Evolutionary conservation across 2,329 filamentous ascomycete species (phyloP), one percentile per base, ranked within the genome.

Genomic region (Ophiostoma himal-ulmi): DNA sequence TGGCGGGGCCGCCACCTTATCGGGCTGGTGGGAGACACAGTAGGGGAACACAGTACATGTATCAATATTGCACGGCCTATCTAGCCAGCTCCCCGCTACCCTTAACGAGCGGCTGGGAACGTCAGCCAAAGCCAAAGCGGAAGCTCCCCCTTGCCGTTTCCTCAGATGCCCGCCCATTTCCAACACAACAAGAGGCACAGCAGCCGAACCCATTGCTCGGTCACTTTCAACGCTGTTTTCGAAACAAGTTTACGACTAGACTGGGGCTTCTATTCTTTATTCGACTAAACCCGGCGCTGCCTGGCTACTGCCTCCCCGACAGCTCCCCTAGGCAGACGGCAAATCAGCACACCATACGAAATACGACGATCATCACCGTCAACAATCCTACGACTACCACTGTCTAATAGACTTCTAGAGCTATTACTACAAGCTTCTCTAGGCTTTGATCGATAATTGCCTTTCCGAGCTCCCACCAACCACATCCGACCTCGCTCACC

Each of bases 311-410:
- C 8, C 26, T 14, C 57, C 57, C 14, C 52, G 52, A 57, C 52
- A 57, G 64, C 34, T 54, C 22, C 14, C 13, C 39, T 26, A 60
- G 52, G 69, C 69, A 70, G 69, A 70, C 69, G 39, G 52, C 52
- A 70, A 70, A 52, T 44, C 22, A 62, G 65, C 62, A 57, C 13
- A 48, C 34, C 62, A 41, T 34, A 36, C 44, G 62, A n/a, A 30
- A 54, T 22, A 62, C 39, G 22, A 14, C 36, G 20, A 54, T 54
- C 57, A 13, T 14, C 37, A 34, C 34, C 11, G 57, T 22, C 13
- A 20, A 34, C 57, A 6, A 13, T 14, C 52, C n/a, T 17, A 4
- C 22, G 8, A 3, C 8, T 26, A 34, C 26, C 26, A 34, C 17
- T 48, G 44, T 48, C 44, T 5, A 1, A 7, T 7, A n/a, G 44